These are phyloP conservation scores for Pseudotsuga menziesii DNA, from an alignment of 75 land plant species.

Conservation along the genomic window DNA sequence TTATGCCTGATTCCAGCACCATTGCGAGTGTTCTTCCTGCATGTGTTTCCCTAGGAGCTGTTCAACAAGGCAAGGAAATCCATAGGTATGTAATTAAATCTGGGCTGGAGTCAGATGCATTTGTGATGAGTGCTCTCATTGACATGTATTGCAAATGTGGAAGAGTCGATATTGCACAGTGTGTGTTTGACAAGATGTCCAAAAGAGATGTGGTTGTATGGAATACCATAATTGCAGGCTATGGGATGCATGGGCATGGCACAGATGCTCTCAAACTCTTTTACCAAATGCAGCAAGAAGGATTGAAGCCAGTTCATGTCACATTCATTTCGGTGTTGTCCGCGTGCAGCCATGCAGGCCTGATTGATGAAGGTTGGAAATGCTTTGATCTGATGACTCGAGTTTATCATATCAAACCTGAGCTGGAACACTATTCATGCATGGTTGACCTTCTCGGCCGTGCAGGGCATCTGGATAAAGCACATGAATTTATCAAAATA, in stretches of 20 bases:
- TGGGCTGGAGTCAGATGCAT: conserved; percentile 16
- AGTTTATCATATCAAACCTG: conserved; percentile 20
- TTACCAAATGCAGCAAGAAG: conserved; percentile 22
- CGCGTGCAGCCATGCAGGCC: conserved; percentile 45
- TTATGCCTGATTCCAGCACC: conserved; percentile 25
- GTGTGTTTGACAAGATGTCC: conserved; percentile 31
- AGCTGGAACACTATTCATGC: conserved; percentile 22
- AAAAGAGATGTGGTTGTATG: conserved; percentile 32
- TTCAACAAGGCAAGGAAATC: conserved; percentile 34
- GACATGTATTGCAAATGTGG: conserved; percentile 60
- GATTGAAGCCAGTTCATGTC: conserved; percentile 23
- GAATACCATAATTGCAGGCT: conserved; percentile 51
- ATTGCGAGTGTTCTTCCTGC: conserved; percentile 37
- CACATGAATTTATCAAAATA: conserved; percentile 18
- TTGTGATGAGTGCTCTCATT: conserved; percentile 38
- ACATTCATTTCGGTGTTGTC: conserved; percentile 37
- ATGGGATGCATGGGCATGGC: conserved; percentile 31
- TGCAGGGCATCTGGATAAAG: conserved; percentile 25
- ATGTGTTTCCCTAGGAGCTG: conserved; percentile 29
- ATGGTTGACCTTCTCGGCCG: conserved; percentile 37
- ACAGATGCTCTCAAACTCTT: conserved; percentile 30
- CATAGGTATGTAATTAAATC: conserved; percentile 28
- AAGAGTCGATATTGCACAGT: conserved; percentile 15
- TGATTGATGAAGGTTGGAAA: conserved; percentile 31
- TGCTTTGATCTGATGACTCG: conserved; percentile 26